Evolutionary conservation across 345 rosid genomes (phyloP), one percentile per base, ranked within the genome.

Genomic region (Citrus trifoliata): DNA sequence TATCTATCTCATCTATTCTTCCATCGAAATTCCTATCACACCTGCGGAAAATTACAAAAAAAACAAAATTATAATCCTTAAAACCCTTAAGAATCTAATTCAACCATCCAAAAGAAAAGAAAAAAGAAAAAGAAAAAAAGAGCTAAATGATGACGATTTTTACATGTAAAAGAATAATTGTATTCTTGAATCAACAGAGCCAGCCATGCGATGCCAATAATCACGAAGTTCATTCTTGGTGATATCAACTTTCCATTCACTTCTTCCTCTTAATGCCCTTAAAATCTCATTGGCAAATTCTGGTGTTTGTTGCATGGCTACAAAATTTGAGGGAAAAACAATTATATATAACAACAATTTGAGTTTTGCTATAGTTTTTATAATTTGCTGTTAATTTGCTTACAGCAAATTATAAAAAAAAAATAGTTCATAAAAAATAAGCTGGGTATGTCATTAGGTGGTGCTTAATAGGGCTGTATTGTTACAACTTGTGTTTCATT

Each of bases 151-250:
- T 42, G 51, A 46, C 51, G 28, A 10, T 37, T 13, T 71, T 77
- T 88, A 88, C 93, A 89, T 42, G 87, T 89, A 81, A 78, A 89
- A 89, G 85, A 86, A 82, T 22, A 89, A 70, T 27, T 62, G 79
- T 21, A 82, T 32, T 60, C 88, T 86, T 68, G 88, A 82, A 64
- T 69, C 67, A 55, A 83, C 82, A 1, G 85, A 80, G 28, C 82
- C 82, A 35, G 85, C 77, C 79, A 89, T 53, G 65, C 87, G 83
- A 35, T 27, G 48, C 89, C 90, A 89, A 64, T 66, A 74, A 42
- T 63, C 61, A 46, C 76, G 80, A 13, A 88, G 85, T 79, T 89
- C 86, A 9, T 13, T 67, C 61, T 78, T 86, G 22, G 85, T 82
- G 60, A 89, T 84, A 53, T 78, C 84, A 46, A 22, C 38, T 25